These are phyloP conservation scores for Aspergillus saccharolyticus DNA, from an alignment of 495 filamentous ascomycete genomes.

Conservation along the genomic window DNA sequence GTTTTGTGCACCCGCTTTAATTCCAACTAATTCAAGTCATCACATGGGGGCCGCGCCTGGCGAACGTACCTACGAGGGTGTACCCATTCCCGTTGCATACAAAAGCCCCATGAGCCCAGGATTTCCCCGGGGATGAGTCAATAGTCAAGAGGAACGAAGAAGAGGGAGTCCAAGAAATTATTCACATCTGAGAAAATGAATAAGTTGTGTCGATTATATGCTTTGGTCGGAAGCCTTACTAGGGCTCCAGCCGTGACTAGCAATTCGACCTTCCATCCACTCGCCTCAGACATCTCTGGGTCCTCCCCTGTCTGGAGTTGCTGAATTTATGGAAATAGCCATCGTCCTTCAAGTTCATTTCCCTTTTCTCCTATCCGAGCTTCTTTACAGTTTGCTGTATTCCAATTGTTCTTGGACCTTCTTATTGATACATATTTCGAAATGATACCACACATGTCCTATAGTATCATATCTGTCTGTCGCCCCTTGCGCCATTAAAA, in stretches of 20 bases:
- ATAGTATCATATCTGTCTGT: not conserved
- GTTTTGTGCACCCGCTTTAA: slow-evolving; percentile 42
- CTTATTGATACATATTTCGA: not conserved
- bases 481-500: not conserved
- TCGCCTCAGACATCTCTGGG: no score
- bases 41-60: slow-evolving; percentile 45
- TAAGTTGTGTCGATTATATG: no score
- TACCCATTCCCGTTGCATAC: slow-evolving; percentile 51
- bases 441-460: not conserved
- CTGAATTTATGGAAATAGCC: no score
- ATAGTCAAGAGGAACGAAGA: not conserved
- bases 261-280: no score
- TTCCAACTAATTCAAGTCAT: slow-evolving; percentile 26
- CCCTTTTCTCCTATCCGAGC: not conserved
- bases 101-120: slow-evolving; percentile 38
- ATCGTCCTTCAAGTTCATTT: no score
- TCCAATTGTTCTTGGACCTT: not conserved
- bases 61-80: slow-evolving; percentile 46
- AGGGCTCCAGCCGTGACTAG: no score
- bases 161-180: no score
- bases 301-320: no score
- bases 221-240: no score
- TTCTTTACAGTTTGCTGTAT: not conserved
- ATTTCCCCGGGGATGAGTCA: slow-evolving; percentile 20
- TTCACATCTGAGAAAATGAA: no score